Percentiles rank a stretch among this genome's conserved stretches.
phyloP scores from a whole-genome alignment of 2,329 filamentous ascomycete genomes.

The Pseudocercospora fuligena region DNA sequence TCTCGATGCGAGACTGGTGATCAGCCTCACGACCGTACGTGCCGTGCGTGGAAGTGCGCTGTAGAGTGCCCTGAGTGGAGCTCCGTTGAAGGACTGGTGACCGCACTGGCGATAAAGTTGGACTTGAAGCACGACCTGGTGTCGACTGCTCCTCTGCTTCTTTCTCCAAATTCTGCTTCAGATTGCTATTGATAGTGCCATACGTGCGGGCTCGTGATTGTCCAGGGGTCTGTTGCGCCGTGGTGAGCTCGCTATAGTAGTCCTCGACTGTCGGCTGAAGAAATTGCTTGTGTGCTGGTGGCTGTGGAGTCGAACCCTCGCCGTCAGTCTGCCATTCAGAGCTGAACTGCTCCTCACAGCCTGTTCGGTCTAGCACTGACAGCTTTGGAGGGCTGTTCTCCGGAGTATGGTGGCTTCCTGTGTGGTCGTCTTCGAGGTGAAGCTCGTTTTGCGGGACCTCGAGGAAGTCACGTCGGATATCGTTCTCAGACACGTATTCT shows the following conservation, averaged over 20 bases:
- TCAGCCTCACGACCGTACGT: conserved; percentile 17
- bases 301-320: conserved; percentile 35
- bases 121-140: conserved; percentile 37
- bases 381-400: conserved; percentile 36
- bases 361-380: conserved; percentile 18
- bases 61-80: not conserved
- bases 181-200: not conserved
- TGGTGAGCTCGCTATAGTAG: conserved; percentile 41
- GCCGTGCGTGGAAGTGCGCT: conserved; percentile 12
- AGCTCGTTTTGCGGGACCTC: conserved; percentile 12
- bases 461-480: conserved; percentile 6
- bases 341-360: conserved; percentile 29
- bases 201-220: conserved; percentile 5
- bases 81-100: conserved; percentile 33
- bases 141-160: conserved; percentile 26
- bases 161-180: not conserved
- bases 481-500: conserved; percentile 12
- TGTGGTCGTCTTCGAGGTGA: conserved; percentile 27
- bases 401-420: conserved; percentile 37
- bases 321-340: conserved; percentile 40
- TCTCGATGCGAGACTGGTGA: conserved; percentile 23
- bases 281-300: conserved; percentile 35
- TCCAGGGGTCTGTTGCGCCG: conserved; percentile 27
- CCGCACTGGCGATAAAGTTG: conserved; percentile 36
- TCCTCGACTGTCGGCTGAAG: conserved; percentile 43